Evolutionary conservation across 306 rosid genomes (phyloP).

Genomic region (Begonia fuchsioides): DNA sequence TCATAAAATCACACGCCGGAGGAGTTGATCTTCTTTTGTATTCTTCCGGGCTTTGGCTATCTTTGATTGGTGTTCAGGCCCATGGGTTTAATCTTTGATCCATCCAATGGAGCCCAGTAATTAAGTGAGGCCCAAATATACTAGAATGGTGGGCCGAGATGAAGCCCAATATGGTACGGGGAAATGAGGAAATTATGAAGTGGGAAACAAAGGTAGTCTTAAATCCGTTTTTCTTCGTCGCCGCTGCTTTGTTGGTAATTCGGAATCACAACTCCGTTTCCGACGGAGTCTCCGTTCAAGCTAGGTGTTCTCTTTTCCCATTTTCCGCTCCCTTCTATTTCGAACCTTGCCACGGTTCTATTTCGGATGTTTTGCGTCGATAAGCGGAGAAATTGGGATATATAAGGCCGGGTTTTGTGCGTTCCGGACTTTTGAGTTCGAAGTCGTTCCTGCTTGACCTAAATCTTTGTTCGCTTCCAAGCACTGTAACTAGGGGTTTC

Average conservation of each 20-base stretch:
- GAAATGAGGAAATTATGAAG: neutral
- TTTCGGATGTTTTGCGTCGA: neutral
- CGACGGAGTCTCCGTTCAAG: neutral
- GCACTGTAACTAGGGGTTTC: constrained; percentile 7
- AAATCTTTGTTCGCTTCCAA: neutral
- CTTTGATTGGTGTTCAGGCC: too few relatives aligned
- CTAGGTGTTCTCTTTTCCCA: neutral
- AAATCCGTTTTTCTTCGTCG: neutral
- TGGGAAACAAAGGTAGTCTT: neutral
- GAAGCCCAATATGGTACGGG: neutral
- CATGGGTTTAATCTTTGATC: too few relatives aligned
- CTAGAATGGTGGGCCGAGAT: too few relatives aligned
- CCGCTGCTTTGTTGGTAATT: neutral
- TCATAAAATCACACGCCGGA: too few relatives aligned
- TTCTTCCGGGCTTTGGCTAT: too few relatives aligned
- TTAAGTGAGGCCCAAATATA: too few relatives aligned
- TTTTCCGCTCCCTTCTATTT: neutral
- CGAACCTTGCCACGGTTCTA: neutral
- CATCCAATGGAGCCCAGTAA: too few relatives aligned
- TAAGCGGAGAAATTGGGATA: neutral
- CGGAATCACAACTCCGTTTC: neutral
- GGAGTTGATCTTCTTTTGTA: too few relatives aligned
- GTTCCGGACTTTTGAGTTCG: neutral
- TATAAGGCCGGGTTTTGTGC: neutral
- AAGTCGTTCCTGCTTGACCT: constrained; percentile 2